Evolutionary conservation across 345 rosid genomes (phyloP).

Genomic region (Boechera stricta): DNA sequence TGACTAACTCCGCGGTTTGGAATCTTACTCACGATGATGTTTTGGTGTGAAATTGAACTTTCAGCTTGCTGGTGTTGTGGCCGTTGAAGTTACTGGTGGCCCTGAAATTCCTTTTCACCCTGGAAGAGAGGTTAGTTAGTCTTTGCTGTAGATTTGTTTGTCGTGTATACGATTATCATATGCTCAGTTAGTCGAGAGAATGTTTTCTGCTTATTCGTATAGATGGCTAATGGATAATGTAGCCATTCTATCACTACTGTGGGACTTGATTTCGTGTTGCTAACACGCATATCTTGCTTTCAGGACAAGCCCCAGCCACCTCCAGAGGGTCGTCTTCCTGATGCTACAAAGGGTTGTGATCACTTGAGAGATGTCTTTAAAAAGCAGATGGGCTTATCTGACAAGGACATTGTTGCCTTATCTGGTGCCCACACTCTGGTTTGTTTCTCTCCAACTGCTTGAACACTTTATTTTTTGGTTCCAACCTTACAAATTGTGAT

Average conservation of each 20-base stretch:
- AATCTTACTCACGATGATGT: not conserved
- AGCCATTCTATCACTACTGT: not conserved
- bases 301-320: constrained; percentile 97
- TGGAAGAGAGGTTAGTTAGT: constrained; percentile 86
- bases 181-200: not conserved
- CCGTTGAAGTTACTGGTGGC: constrained; percentile 94
- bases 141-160: not conserved
- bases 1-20: constrained; percentile 4
- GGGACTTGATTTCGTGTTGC: constrained; percentile 1
- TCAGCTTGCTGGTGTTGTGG: constrained; percentile 94
- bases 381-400: constrained; percentile 81
- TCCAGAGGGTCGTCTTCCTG: constrained; percentile 97
- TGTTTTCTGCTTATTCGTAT: not conserved
- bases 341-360: constrained; percentile 84
- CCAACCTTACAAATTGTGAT: not conserved
- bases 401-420: constrained; percentile 88
- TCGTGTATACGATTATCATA: not conserved
- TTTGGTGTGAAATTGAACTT: not conserved
- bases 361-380: constrained; percentile 81
- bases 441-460: constrained; percentile 28
- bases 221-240: not conserved
- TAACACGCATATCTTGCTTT: not conserved
- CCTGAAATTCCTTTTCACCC: constrained; percentile 97
- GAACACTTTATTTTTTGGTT: not conserved
- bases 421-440: constrained; percentile 99